Conservation (phyloP, 2,329 filamentous ascomycete genomes). For the Berkeleyomyces basicola region DNA sequence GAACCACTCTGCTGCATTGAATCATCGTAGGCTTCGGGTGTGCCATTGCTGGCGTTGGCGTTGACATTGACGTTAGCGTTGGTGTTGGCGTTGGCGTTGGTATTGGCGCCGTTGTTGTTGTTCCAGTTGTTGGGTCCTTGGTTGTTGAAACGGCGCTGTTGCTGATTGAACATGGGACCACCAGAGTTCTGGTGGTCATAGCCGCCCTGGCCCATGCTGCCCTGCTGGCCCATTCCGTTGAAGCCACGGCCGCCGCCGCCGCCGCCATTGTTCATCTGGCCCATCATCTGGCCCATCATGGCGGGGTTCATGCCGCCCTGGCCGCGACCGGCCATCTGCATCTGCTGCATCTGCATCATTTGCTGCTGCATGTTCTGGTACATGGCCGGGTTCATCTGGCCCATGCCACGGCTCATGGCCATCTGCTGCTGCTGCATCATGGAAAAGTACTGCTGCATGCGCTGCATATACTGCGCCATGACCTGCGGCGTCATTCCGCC, state of each 20-base stretch:
- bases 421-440: conserved; percentile 82
- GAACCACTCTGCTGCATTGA: conserved; percentile 18
- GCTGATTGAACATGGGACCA: conserved; percentile 5
- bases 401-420: conserved; percentile 53
- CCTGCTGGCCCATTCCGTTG: conserved; percentile 19
- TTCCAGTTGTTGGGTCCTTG: conserved; percentile 17
- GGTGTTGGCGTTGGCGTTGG: conserved; percentile 17
- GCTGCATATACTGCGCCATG: conserved; percentile 97
- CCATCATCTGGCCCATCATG: conserved; percentile 42
- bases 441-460: conserved; percentile 93
- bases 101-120: conserved; percentile 2
- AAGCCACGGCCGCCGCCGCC: conserved; percentile 26
- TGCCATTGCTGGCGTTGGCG: conserved; percentile 17
- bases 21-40: conserved; percentile 17
- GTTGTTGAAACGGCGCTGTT: conserved; percentile 13
- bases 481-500: conserved; percentile 80
- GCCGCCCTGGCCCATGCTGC: conserved; percentile 14
- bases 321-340: conserved; percentile 40
- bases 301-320: conserved; percentile 16
- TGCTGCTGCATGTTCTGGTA: conserved; percentile 64
- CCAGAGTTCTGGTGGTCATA: conserved; percentile 7
- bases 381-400: conserved; percentile 34
- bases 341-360: conserved; percentile 62
- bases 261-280: conserved; percentile 25
- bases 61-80: conserved; percentile 17